Evolutionary conservation across 2,329 filamentous ascomycete genomes (phyloP), one percentile per base, ranked within the genome.

Genomic region (Microdochium nivale): DNA sequence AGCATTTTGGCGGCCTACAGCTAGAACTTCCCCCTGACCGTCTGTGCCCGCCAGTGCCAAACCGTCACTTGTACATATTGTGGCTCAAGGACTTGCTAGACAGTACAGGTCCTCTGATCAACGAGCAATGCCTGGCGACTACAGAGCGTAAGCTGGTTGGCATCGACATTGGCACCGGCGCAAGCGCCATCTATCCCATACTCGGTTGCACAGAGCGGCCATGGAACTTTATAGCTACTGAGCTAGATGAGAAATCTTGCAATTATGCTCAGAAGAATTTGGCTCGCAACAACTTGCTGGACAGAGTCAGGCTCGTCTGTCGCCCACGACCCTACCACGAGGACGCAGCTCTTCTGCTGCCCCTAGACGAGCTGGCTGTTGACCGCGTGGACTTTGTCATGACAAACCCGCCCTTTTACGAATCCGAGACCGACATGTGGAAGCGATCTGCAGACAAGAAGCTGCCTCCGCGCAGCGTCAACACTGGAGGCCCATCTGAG

Each of bases 391-490:
- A 92, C 63, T 96, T 97, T 65, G 83, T 81, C 53, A 95, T 97
- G 83, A 92, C 87, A 56, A 99, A 99, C 59, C 94, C 94, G 0
- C 94, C 94, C 0, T 99, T 99, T 70, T 97, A 96, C 71, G 68
- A 75, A n/a, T 90, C 88, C 0, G 70, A 78, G 2, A 68, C 76
- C 4, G 90, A 95, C 49, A 80, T 96, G 67, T 58, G 77, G 2
- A 69, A 73, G 3, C 86, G 85, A 1, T 86, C 88, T 0, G 66
- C 73, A 16, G 68, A 76, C 35, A 96, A 96, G 66, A 69, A 76
- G 2, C 75, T 77, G 0, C 83, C 83, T 0, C 87, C 91, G 0
- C 80, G 80, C 52, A 86, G 87, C 0, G 83, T 86, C 48, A 82
- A 83, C 62, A 95, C 91, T 0, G 94, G 92, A 7, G 80, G 87